A percentile compares a stretch with the other conserved stretches of the same genome.
Evolutionary conservation across 257 asterid species (phyloP).

Genomic region (Osmanthus fragrans): DNA sequence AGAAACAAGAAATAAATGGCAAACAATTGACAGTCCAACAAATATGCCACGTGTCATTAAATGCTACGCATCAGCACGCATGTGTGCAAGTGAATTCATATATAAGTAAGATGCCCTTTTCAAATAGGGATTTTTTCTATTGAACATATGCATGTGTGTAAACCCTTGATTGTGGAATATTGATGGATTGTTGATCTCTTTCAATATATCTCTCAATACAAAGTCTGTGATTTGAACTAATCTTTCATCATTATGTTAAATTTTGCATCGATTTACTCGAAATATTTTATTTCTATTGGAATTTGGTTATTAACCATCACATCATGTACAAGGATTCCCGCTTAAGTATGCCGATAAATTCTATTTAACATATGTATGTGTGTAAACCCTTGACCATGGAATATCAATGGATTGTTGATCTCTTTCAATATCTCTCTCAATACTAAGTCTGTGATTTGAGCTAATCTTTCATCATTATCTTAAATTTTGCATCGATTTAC

Average conservation of each 20-base stretch:
- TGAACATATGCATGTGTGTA: not conserved
- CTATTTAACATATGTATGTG: not conserved
- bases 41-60: too few relatives aligned
- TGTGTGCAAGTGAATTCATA: not conserved
- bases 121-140: not conserved
- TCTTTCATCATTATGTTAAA: too few relatives aligned
- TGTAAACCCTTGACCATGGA: not conserved
- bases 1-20: too few relatives aligned
- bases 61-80: too few relatives aligned
- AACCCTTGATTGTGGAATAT: not conserved
- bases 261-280: not conserved
- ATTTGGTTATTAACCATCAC: too few relatives aligned
- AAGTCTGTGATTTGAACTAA: not conserved
- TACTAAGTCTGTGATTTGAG: not conserved
- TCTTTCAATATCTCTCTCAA: not conserved
- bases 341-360: not conserved
- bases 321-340: not conserved
- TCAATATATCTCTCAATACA: not conserved
- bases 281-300: too few relatives aligned
- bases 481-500: too few relatives aligned
- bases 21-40: too few relatives aligned
- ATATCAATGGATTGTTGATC: not conserved
- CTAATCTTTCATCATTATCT: too few relatives aligned
- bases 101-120: not conserved
- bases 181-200: not conserved